Evolutionary conservation across 108 stramenopile species (phyloP).

Genomic region (Mediolabrus comicus): DNA sequence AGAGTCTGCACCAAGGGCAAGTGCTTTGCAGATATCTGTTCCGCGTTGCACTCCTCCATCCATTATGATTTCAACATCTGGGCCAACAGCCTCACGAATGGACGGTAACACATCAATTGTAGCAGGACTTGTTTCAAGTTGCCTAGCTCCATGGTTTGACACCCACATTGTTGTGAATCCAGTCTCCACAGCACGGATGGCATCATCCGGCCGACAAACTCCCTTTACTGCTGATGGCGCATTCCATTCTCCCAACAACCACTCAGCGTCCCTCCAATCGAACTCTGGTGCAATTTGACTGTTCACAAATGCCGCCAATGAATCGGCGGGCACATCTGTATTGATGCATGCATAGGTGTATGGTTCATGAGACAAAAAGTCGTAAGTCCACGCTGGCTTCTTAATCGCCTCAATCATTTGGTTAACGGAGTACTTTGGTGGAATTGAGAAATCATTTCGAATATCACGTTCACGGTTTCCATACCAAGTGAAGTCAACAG

Average conservation of each 20-base stretch:
- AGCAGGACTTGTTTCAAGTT: constrained; percentile 94
- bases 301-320: constrained; percentile 94
- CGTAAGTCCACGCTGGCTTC: constrained; percentile 91
- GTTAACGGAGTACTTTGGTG: constrained; percentile 81
- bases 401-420: constrained; percentile 85
- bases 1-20: constrained; percentile 93
- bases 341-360: constrained; percentile 92
- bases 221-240: constrained; percentile 94
- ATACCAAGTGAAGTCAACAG: constrained; percentile 97
- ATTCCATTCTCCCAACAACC: constrained; percentile 94
- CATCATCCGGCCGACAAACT: constrained; percentile 95
- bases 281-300: constrained; percentile 93
- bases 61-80: constrained; percentile 92
- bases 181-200: constrained; percentile 80
- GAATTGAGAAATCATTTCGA: constrained; percentile 96
- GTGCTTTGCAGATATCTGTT: constrained; percentile 95
- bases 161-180: constrained; percentile 98
- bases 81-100: constrained; percentile 91
- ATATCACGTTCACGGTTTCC: constrained; percentile 96
- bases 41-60: constrained; percentile 98
- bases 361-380: constrained; percentile 84
- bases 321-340: constrained; percentile 88
- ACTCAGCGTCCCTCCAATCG: constrained; percentile 95
- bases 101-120: constrained; percentile 95
- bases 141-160: constrained; percentile 97